phyloP scores from a whole-genome alignment of 2,329 filamentous ascomycete species.

The Boeremia exigua region DNA sequence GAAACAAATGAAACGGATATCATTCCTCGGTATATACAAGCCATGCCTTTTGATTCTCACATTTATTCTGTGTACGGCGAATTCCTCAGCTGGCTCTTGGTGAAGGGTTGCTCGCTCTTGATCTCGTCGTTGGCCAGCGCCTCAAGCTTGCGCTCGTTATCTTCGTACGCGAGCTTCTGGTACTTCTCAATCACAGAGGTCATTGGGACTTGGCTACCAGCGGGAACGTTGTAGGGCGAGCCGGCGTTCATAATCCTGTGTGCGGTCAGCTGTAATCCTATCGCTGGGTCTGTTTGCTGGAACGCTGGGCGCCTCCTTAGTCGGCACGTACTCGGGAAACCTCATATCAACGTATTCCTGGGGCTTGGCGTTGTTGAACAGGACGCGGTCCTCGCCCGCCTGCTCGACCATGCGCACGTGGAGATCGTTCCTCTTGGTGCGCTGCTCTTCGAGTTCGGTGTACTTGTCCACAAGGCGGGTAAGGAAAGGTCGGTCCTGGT shows the following conservation, averaged over 20 bases:
- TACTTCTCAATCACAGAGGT: conserved; percentile 68
- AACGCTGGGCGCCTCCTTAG: background rate
- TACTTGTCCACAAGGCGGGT: conserved; percentile 63
- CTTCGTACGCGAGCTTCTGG: conserved; percentile 62
- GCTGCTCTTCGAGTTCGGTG: conserved; percentile 59
- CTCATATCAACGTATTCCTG: conserved; percentile 61
- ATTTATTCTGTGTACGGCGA: conserved; percentile 24
- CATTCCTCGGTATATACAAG: conserved; percentile 33
- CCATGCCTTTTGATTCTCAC: background rate
- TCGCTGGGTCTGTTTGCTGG: background rate
- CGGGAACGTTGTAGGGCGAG: conserved; percentile 68
- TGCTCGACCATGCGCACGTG: conserved; percentile 68
- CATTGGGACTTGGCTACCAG: conserved; percentile 66
- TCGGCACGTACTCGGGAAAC: conserved; percentile 68
- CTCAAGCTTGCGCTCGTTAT: conserved; percentile 62
- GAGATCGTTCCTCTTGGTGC: conserved; percentile 63
- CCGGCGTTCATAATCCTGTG: conserved; percentile 67
- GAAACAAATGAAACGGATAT: conserved; percentile 28
- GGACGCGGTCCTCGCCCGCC: conserved; percentile 66
- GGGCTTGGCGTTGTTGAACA: conserved; percentile 60
- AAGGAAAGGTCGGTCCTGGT: conserved; percentile 51
- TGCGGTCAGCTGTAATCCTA: conserved; percentile 17
- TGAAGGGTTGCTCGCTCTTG: conserved; percentile 43
- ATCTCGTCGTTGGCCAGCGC: conserved; percentile 42
- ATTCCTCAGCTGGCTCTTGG: conserved; percentile 31